phyloP scores from a whole-genome alignment of 2,329 filamentous ascomycete species.

The Colletotrichum tropicale region DNA sequence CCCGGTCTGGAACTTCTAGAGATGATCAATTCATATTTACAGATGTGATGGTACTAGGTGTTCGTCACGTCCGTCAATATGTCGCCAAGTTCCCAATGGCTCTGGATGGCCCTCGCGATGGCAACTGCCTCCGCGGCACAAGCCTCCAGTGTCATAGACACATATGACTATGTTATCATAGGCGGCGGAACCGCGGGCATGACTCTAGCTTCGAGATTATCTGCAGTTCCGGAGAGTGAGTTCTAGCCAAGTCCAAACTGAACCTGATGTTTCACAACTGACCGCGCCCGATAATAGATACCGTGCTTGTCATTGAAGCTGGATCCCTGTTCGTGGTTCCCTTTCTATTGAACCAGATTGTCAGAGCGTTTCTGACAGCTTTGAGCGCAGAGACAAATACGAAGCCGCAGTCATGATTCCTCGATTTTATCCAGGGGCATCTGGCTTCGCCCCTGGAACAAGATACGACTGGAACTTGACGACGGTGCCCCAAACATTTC shows the following conservation, averaged over 20 bases:
- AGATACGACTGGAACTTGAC: slow-evolving; percentile 42
- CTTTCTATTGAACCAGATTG: background rate
- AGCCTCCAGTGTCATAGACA: background rate
- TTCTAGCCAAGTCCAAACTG: background rate
- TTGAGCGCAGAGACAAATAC: background rate
- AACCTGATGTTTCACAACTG: background rate
- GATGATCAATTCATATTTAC: background rate
- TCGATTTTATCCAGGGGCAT: background rate
- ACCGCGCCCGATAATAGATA: background rate
- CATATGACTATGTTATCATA: slow-evolving; percentile 33
- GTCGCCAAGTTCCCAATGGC: background rate
- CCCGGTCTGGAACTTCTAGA: background rate
- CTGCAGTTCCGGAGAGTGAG: background rate
- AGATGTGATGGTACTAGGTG: background rate
- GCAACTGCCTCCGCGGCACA: background rate
- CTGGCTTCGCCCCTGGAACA: slow-evolving; percentile 23
- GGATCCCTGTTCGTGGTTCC: slow-evolving; percentile 15
- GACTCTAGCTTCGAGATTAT: slow-evolving; percentile 34
- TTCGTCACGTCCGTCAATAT: background rate
- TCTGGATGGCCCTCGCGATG: background rate
- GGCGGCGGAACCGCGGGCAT: slow-evolving; percentile 36
- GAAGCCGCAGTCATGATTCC: slow-evolving; percentile 14
- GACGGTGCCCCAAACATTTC: slow-evolving; percentile 37
- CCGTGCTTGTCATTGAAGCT: slow-evolving; percentile 22
- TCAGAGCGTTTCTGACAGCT: background rate